Evolutionary conservation across 352 stramenopile species (phyloP).

Genomic region (Globisporangium okanoganense): DNA sequence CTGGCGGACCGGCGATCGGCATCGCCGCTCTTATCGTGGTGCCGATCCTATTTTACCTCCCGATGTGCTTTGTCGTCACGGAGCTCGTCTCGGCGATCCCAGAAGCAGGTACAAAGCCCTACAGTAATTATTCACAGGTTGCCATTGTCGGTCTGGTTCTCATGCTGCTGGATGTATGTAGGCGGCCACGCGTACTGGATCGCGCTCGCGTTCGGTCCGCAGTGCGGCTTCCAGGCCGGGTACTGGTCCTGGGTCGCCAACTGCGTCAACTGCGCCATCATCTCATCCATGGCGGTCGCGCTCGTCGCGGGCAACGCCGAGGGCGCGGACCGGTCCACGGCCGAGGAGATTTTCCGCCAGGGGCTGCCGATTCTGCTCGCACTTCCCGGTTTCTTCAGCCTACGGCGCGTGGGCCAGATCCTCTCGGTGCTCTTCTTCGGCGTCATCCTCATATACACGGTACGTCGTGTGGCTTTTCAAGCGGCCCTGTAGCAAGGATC

Average conservation of each 20-base stretch:
- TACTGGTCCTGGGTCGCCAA: conserved; percentile 85
- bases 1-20: conserved; percentile 35
- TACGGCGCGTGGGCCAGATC: conserved; percentile 35
- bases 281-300: conserved; percentile 45
- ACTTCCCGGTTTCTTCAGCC: conserved; percentile 38
- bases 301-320: conserved; percentile 20
- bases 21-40: conserved; percentile 33
- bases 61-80: conserved; percentile 40
- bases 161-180: background rate
- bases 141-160: background rate
- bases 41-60: conserved; percentile 43
- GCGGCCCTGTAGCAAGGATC: background rate
- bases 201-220: conserved; percentile 55
- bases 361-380: conserved; percentile 49
- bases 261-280: conserved; percentile 70
- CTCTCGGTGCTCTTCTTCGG: conserved; percentile 26
- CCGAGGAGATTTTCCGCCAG: conserved; percentile 41
- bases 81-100: conserved; percentile 50
- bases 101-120: conserved; percentile 13
- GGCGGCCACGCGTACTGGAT: conserved; percentile 70
- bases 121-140: background rate
- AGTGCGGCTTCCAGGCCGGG: conserved; percentile 67
- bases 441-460: conserved; percentile 31
- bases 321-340: conserved; percentile 19
- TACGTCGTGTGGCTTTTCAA: conserved; percentile 15